phyloP scores from a whole-genome alignment of 2,329 filamentous ascomycete species.

The Grosmannia clavigera region DNA sequence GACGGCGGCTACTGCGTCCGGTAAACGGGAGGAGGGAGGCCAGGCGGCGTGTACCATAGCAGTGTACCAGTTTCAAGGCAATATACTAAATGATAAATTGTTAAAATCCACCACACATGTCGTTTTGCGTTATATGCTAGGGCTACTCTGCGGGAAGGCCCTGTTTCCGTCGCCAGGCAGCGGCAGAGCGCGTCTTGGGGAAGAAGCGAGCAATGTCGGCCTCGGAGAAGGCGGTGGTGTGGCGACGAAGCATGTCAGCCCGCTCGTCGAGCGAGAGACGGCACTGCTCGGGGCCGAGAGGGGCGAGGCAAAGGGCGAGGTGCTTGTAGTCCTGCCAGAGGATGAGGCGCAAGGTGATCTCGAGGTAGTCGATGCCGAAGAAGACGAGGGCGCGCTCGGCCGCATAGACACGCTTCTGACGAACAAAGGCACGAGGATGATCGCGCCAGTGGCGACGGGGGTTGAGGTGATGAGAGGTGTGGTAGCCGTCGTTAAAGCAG shows the following conservation, averaged over 20 bases:
- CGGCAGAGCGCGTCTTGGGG: slow-evolving; percentile 12
- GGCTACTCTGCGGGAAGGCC: slow-evolving; percentile 5
- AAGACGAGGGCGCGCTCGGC: slow-evolving; percentile 61
- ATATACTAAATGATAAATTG: no score
- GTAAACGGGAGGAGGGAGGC: background rate
- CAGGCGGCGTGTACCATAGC: no score
- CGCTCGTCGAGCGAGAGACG: slow-evolving; percentile 51
- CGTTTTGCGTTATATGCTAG: background rate
- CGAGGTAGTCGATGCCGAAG: slow-evolving; percentile 69
- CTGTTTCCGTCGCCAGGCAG: slow-evolving; percentile 10
- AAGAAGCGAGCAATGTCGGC: slow-evolving; percentile 52
- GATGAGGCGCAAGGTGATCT: slow-evolving; percentile 57
- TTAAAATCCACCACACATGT: no score
- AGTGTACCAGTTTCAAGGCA: no score
- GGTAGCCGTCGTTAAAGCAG: slow-evolving; percentile 75
- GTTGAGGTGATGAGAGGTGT: slow-evolving; percentile 71
- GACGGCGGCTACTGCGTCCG: slow-evolving; percentile 61
- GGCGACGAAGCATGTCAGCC: slow-evolving; percentile 47
- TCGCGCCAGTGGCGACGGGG: slow-evolving; percentile 71
- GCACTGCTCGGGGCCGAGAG: slow-evolving; percentile 56
- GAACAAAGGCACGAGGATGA: slow-evolving; percentile 61
- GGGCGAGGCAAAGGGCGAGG: slow-evolving; percentile 58
- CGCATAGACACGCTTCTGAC: slow-evolving; percentile 54
- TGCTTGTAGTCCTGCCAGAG: slow-evolving; percentile 61
- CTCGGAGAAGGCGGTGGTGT: slow-evolving; percentile 54